Base-by-base conservation (phyloP, 2,329 filamentous ascomycete species). In the Beauveria scarabaeidicola region DNA sequence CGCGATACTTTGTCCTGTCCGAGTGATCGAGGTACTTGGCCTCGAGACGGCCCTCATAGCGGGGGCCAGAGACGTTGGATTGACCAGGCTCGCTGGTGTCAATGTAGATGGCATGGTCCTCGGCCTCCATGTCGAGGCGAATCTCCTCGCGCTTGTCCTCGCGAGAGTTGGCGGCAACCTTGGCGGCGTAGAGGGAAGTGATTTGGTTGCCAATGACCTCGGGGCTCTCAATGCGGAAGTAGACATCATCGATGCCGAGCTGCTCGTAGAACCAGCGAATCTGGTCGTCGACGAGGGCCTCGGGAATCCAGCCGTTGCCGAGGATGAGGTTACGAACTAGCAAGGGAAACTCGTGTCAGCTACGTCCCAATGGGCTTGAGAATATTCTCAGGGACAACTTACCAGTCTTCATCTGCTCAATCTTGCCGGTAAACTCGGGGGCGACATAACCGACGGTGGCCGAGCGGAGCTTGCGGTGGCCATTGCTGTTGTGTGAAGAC, bases 221-320 rank as follows among this genome's bases (percentile, higher is more conserved):
- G 19, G 89, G 88, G 5, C 82, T 84, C 78, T 97, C 92, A 65
- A 93, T 91, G 71, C 92, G 86, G 78, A 97, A 97, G 80, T 97
- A 97, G 76, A 96, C 93, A 80, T 97, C 94, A 70, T 99, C 94
- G 68, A 99, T 99, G 67, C 94, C 94, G 25, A 99, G 85, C 74
- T 95, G 89, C 72, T 94, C 90, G 79, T 99, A 99, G 80, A 99
- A 99, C 93, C 94, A 99, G 62, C 85, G 82, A 55, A 92, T 90
- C 76, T 99, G 92, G 27, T 86, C 82, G 63, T 95, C 89, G 63
- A 97, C 82, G 65, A 96, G 89, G 56, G 88, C 81, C 60, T 83
- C 81, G 1, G 94, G 94, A 63, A 99, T 90, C 83, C 95, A 97
- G 62, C 87, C 89, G 69, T 87, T 89, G 64, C 87, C 82, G 69